Conservation (phyloP, 306 rosid genomes). For the Vigna trinervia region DNA sequence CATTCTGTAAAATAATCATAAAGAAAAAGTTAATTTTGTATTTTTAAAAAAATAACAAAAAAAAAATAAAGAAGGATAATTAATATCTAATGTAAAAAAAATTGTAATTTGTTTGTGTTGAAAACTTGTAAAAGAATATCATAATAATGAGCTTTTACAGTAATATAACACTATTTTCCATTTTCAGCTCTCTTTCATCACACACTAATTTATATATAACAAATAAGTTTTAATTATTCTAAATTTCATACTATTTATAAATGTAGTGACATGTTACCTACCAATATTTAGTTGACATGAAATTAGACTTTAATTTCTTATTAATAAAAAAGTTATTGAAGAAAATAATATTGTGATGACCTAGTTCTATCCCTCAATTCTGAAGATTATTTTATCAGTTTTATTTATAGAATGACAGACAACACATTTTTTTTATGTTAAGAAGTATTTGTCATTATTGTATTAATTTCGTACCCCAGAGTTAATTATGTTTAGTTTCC, state of each 20-base stretch:
- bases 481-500: background rate
- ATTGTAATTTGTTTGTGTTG: background rate
- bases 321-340: too few relatives aligned
- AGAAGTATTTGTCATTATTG: background rate
- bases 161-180: background rate
- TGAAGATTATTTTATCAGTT: background rate
- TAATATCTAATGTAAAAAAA: too few relatives aligned
- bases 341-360: background rate
- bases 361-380: background rate
- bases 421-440: background rate
- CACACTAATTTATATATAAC: background rate
- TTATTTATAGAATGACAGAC: background rate
- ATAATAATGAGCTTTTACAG: background rate
- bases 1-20: too few relatives aligned
- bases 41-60: too few relatives aligned
- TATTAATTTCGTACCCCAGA: background rate
- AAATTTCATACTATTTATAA: background rate
- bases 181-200: background rate
- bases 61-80: too few relatives aligned
- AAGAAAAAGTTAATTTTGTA: too few relatives aligned
- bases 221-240: background rate
- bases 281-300: background rate
- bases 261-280: background rate
- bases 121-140: conserved; percentile 1
- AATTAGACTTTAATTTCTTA: too few relatives aligned